These are phyloP conservation scores for Aaosphaeria pasadenensis DNA, from an alignment of 2,329 filamentous ascomycete species.

Conservation along the genomic window DNA sequence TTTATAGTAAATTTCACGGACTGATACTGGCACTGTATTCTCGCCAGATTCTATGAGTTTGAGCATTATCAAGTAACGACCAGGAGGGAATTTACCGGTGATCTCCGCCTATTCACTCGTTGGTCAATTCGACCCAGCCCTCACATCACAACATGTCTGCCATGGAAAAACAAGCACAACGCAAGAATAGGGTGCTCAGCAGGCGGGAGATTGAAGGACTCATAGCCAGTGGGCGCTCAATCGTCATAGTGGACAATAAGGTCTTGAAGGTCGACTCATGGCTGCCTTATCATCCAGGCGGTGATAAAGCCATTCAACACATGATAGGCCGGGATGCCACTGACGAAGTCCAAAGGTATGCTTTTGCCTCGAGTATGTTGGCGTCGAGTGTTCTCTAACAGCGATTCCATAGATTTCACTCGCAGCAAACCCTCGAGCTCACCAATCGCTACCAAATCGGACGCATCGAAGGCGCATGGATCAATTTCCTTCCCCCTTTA, in stretches of 20 bases:
- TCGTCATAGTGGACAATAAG: conserved; percentile 77
- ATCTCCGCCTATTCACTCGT: conserved; percentile 1
- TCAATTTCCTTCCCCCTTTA: conserved; percentile 85
- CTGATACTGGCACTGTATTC: too few relatives aligned
- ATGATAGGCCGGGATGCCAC: conserved; percentile 94
- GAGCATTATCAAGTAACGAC: too few relatives aligned
- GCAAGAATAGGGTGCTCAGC: conserved; percentile 52
- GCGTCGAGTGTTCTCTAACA: conserved; percentile 3
- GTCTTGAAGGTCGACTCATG: conserved; percentile 88
- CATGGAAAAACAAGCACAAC: conserved; percentile 26
- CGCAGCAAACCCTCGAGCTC: conserved; percentile 66
- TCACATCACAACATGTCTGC: conserved; percentile 4
- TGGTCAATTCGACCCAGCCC: not conserved
- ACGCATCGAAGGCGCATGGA: conserved; percentile 75
- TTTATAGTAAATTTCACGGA: too few relatives aligned
- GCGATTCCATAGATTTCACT: conserved; percentile 66
- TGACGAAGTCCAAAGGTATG: conserved; percentile 87
- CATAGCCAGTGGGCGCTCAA: conserved; percentile 75
- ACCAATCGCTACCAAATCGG: conserved; percentile 87
- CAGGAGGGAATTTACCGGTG: too few relatives aligned
- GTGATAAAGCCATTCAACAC: conserved; percentile 84
- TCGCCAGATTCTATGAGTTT: too few relatives aligned
- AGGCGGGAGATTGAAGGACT: conserved; percentile 71
- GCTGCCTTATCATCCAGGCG: conserved; percentile 87
- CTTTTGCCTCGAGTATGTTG: conserved; percentile 10